phyloP scores from a whole-genome alignment of 306 rosid genomes.

The Calophaca sinica region DNA sequence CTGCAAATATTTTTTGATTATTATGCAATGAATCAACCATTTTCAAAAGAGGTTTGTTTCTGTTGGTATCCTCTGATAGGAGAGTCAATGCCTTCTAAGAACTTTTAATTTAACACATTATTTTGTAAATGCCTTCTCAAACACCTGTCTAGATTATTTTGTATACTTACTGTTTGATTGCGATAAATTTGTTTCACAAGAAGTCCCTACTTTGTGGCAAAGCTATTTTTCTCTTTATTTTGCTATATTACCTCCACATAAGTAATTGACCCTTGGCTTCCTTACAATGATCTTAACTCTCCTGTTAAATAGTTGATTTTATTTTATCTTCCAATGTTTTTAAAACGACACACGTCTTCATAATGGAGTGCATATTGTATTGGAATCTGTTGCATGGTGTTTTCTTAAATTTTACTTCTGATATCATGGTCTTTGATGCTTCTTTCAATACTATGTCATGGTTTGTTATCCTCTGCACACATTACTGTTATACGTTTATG shows the following conservation, averaged over 20 bases:
- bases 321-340: background rate
- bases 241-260: background rate
- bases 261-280: background rate
- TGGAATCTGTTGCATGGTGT: background rate
- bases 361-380: background rate
- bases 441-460: conserved; percentile 19
- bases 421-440: background rate
- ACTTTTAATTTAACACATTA: background rate
- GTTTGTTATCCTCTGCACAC: conserved; percentile 5
- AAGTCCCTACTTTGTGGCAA: conserved; percentile 2
- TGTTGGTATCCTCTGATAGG: background rate
- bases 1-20: conserved; percentile 60
- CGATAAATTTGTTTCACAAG: conserved; percentile 3
- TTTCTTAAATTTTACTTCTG: conserved; percentile 9
- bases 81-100: background rate
- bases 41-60: conserved; percentile 58
- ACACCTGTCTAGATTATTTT: background rate
- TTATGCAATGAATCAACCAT: conserved; percentile 56
- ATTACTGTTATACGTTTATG: conserved; percentile 2
- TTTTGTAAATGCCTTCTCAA: conserved; percentile 4
- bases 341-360: conserved; percentile 1
- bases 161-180: conserved; percentile 10
- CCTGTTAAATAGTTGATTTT: background rate
- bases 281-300: background rate
- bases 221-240: conserved; percentile 8